phyloP scores from a whole-genome alignment of 2,329 filamentous ascomycete species.

The Monilinia fructicola region DNA sequence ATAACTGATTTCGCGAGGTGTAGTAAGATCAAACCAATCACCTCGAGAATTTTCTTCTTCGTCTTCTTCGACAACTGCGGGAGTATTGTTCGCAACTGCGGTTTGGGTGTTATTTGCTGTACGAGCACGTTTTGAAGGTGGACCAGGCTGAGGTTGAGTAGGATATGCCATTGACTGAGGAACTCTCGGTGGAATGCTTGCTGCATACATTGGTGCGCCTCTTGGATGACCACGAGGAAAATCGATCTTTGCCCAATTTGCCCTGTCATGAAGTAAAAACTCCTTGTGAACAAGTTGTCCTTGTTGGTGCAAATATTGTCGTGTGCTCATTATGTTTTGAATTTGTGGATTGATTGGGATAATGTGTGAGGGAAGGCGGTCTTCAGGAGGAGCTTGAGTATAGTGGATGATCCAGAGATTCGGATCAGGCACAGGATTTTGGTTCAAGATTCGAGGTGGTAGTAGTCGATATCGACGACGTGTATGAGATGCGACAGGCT shows the following conservation, averaged over 20 bases:
- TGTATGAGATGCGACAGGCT: constrained; percentile 72
- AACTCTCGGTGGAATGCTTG: constrained; percentile 34
- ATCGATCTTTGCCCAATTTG: constrained; percentile 84
- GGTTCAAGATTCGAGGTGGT: constrained; percentile 66
- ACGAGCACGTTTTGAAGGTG: constrained; percentile 55
- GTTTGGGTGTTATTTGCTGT: constrained; percentile 25
- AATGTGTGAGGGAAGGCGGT: constrained; percentile 68
- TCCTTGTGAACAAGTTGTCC: constrained; percentile 86
- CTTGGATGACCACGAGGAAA: constrained; percentile 57
- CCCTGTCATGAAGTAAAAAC: constrained; percentile 87
- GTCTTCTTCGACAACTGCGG: constrained; percentile 51
- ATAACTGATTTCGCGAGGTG: constrained; percentile 84
- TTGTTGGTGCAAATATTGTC: constrained; percentile 66
- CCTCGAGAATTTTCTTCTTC: constrained; percentile 85
- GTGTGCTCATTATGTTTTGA: constrained; percentile 59
- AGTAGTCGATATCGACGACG: constrained; percentile 84
- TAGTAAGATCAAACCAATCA: constrained; percentile 86
- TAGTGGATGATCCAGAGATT: constrained; percentile 93
- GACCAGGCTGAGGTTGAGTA: constrained; percentile 47
- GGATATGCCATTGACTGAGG: constrained; percentile 63
- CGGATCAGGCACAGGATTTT: constrained; percentile 72
- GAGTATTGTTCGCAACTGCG: constrained; percentile 27
- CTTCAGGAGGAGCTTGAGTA: constrained; percentile 69
- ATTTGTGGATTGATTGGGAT: constrained; percentile 64
- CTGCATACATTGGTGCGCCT: constrained; percentile 37